Base-by-base conservation (phyloP, 805 yeast genomes). In the Yamadazyma nakazawae region DNA sequence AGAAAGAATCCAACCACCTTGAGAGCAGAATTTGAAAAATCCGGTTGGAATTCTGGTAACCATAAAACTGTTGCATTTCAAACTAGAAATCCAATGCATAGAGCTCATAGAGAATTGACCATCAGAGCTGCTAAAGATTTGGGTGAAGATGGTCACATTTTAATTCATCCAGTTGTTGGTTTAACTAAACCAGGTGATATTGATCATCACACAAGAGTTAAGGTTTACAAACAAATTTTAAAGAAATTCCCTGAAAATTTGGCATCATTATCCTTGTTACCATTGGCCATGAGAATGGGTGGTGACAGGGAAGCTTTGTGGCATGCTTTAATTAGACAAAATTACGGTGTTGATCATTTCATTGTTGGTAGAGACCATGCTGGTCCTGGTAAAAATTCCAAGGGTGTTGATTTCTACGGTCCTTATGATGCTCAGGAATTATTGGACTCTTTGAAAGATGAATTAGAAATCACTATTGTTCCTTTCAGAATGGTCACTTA, bases 351-450 rank as follows among this genome's bases (percentile, higher is more conserved):
- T 46, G 86, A 96, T 44, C 97, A 92, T 67, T 92, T 92, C 74
- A 91, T 91, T 61, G 97, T 91, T 41, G 98, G 98, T 51, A 85
- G 98, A 76, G 97, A 91, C 68, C 98, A 91, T 63, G 98, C 98
- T 44, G 97, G 97, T 50, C 97, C 98, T 17, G 98, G 97, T 53
- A 71, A 75, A 42, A 78, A 78, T 79, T 88, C 96, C 48, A 75
- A 84, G 62, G 97, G 97, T 52, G 90, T 80, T 44, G 97, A 92
- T 54, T 90, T 91, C 74, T 91, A 91, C 64, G 98, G 97, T 17
- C 96, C 98, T 12, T 92, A 91, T 64, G 98, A 91, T 64, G 97
- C 97, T 26, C 97, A 92, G 73, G 90, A 81, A 31, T 75, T 92
- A 47, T 96, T 91, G 52, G 89, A 83, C 50, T 70, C 81, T 55